Conservation (phyloP, 345 rosid species). For the Acer saccharum region DNA sequence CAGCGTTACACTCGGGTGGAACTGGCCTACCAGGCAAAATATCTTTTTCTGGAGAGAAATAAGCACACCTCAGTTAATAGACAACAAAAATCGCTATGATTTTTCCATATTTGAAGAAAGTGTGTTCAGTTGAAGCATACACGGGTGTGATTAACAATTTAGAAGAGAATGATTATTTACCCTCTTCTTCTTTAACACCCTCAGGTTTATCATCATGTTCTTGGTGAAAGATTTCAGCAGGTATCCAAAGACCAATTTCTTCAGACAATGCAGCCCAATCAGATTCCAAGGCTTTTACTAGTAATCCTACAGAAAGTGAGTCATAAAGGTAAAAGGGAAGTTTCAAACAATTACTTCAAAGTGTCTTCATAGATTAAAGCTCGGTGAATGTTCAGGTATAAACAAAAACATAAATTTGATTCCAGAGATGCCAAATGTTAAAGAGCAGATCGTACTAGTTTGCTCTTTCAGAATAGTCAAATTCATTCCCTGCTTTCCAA, state of each 20-base stretch:
- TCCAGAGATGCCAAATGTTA: conserved; percentile 8
- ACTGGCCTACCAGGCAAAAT: conserved; percentile 85
- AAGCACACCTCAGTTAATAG: conserved; percentile 7
- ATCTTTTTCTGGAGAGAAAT: conserved; percentile 55
- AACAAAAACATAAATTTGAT: neutral
- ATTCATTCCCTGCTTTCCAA: conserved; percentile 41
- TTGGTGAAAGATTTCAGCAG: conserved; percentile 58
- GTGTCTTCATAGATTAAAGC: neutral
- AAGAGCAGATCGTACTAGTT: conserved; percentile 55
- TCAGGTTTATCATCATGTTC: conserved; percentile 90
- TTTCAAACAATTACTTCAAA: neutral
- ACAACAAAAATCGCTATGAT: conserved; percentile 1
- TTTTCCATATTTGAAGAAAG: neutral
- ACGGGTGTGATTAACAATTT: neutral
- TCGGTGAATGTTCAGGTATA: conserved; percentile 11
- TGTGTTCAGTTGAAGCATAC: neutral
- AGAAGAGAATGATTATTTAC: conserved; percentile 37
- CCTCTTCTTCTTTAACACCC: conserved; percentile 82
- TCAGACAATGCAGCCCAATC: conserved; percentile 78
- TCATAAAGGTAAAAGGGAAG: conserved; percentile 10
- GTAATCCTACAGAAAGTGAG: conserved; percentile 46
- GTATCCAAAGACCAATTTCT: conserved; percentile 91
- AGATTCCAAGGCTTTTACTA: conserved; percentile 74
- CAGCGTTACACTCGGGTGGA: conserved; percentile 73
- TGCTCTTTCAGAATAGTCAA: conserved; percentile 62